A percentile compares a stretch with the other conserved stretches of the same genome.
Conservation (phyloP, 208 protist species). For the Trypanosomatidae sp. region DNA sequence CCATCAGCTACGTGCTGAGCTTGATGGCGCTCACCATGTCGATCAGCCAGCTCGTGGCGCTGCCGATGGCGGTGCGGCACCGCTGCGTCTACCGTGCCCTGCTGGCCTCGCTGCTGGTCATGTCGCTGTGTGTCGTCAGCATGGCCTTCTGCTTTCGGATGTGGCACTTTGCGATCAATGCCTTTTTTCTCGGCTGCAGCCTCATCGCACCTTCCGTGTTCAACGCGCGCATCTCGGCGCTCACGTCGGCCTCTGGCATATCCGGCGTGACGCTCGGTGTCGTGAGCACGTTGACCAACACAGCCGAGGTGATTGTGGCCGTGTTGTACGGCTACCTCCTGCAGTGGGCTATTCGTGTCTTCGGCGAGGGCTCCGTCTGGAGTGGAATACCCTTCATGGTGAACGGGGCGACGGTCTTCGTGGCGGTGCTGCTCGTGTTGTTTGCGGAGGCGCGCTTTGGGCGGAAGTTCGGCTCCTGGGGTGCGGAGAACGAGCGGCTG, state of each 20-base stretch:
- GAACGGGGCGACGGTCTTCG: conserved; percentile 25
- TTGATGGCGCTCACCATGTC: conserved; percentile 29
- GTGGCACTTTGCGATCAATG: too few relatives aligned
- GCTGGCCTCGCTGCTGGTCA: conserved; percentile 18
- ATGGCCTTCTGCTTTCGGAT: too few relatives aligned
- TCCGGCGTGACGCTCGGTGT: conserved; percentile 37
- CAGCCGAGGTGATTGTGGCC: conserved; percentile 28
- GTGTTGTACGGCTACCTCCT: conserved; percentile 35
- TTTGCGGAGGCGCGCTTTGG: conserved; percentile 37
- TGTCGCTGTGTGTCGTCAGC: too few relatives aligned
- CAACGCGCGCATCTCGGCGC: conserved; percentile 9
- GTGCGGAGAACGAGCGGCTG: background rate
- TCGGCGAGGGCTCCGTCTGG: conserved; percentile 11
- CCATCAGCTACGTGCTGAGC: conserved; percentile 32
- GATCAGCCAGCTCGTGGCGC: conserved; percentile 30
- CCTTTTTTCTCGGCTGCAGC: too few relatives aligned
- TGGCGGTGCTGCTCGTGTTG: conserved; percentile 26
- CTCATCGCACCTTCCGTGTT: conserved; percentile 14
- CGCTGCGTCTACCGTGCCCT: conserved; percentile 29
- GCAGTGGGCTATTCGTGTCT: conserved; percentile 28
- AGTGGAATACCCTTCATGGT: conserved; percentile 40
- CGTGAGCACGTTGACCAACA: conserved; percentile 41
- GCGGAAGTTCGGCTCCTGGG: conserved; percentile 3
- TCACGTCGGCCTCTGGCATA: conserved; percentile 25
- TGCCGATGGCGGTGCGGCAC: conserved; percentile 27